Base-by-base conservation (phyloP, 108 stramenopile species). In the Craspedostauros australis region DNA sequence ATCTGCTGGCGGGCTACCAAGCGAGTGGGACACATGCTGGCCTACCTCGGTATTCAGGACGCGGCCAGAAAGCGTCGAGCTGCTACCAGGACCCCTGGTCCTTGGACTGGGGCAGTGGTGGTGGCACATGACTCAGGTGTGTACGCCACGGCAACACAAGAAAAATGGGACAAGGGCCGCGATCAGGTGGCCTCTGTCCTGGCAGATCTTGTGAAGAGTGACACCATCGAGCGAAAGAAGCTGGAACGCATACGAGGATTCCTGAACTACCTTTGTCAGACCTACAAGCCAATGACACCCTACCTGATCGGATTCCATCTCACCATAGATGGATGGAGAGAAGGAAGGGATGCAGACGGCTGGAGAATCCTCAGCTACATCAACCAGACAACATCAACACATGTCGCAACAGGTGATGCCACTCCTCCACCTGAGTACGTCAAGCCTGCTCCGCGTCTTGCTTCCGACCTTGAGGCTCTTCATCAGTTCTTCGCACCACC, bases 241-340 rank as follows among this genome's bases (percentile, higher is more conserved):
- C 43, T 55, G 16, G 54, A 56, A 33, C 42, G 39, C 5, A 23
- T 49, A 9, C 20, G 60, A 11, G 77, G 77, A 0, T 79, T 79
- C 42, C 4, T 79, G 27, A 59, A 67, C 1, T 65, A 78, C 45
- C 60, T 78, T 19, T 34, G 51, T 2, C 27, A 39, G 26, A 65
- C 72, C 0, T 78, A 73, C 36, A 46, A 46, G 1, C 22, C 7
- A 0, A 40, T 70, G 46, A 24, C 54, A 11, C 77, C 77, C 15
- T 79, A 71, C 28, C 29, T 79, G 3, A 73, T 66, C 39, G 77
- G 77, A 1, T 43, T 79, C n/a, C 64, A 79, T 38, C 27, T 74
- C 1, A 67, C 77, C 0, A 12, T 74, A 1, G 51, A 73, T 25
- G 32, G 34, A 0, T 74, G 73, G 69, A 15, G 72, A 6, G 33